Base-by-base conservation (phyloP, 2,329 filamentous ascomycete genomes). In the Aspergillus arachidicola region DNA sequence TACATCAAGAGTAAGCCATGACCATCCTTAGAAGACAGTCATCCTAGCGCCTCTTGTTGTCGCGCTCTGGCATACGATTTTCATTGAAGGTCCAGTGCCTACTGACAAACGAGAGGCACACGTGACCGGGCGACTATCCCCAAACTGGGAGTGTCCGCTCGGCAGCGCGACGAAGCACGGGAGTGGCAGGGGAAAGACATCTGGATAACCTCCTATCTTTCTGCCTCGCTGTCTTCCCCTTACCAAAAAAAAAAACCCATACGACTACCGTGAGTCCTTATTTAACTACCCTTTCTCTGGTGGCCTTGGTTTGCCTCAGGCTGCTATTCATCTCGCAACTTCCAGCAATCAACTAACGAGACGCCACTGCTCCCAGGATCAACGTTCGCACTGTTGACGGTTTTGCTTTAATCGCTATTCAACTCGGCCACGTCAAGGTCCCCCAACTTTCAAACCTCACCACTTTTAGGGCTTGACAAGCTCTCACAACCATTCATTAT, bases 401-500 rank as follows among this genome's bases (percentile, higher is more conserved):
- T 48, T 66, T 62, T 64, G 51, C 34, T 57, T 38, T 46, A 55
- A 45, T 56, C 34, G 58, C 55, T 60, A 59, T 71, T 66, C 48
- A 51, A 64, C 62, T 59, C 64, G 36, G 56, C 64, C 67, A 69
- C 68, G 56, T 71, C 67, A 57, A 67, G 57, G 64, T 46, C 50
- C 34, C 65, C 60, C 56, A 45, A 43, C 23, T 60, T 65, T 64
- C 65, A 67, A 68, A 66, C 56, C 62, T 67, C 64, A 62, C 66
- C 38, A 67, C 57, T 64, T 63, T 45, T 57, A 60, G 64, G 65
- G 65, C 69, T 71, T 62, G 54, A 62, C 57, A 64, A 64, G 66
- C 71, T 68, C 68, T 64, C 65, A 56, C 60, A 66, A 63, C 66
- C 62, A 61, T 69, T 70, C 59, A 73, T 66, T 82, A 99, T 98